A percentile compares a stretch with the other conserved stretches of the same genome.
Evolutionary conservation across 2,329 filamentous ascomycete genomes (phyloP).

Genomic region (Neonectria faginata): DNA sequence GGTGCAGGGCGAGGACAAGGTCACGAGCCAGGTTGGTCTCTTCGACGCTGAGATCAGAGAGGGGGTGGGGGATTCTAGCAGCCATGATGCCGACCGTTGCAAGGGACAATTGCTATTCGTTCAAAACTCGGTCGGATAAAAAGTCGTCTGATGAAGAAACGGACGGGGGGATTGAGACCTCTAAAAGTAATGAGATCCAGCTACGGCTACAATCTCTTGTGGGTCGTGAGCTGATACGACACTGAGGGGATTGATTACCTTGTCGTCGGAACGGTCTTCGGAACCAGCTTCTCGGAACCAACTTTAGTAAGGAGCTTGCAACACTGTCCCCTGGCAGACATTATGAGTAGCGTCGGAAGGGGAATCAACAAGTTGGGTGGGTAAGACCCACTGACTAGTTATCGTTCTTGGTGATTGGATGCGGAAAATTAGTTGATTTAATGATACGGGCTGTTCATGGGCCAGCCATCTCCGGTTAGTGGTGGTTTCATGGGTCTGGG

Average conservation of each 20-base stretch:
- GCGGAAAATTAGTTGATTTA: slow-evolving; percentile 12
- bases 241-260: neutral
- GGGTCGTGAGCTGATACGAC: slow-evolving; percentile 7
- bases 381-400: neutral
- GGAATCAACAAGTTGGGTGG: neutral
- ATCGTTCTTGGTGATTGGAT: slow-evolving; percentile 1
- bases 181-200: slow-evolving; percentile 13
- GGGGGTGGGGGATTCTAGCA: slow-evolving; percentile 46
- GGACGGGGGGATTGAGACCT: slow-evolving; percentile 15
- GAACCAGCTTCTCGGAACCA: slow-evolving; percentile 15
- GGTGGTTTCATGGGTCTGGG: neutral
- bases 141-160: slow-evolving; percentile 10
- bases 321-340: neutral
- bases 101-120: slow-evolving; percentile 10
- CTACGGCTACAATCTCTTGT: neutral
- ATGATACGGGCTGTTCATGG: neutral
- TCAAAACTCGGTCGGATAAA: neutral
- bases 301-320: neutral
- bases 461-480: neutral
- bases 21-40: slow-evolving; percentile 52
- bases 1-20: slow-evolving; percentile 47
- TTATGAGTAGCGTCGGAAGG: neutral
- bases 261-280: slow-evolving; percentile 18
- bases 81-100: slow-evolving; percentile 19
- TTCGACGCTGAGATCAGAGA: slow-evolving; percentile 45